These are phyloP conservation scores for Didymella keratinophila DNA, from an alignment of 2,329 filamentous ascomycete genomes.

Conservation along the genomic window DNA sequence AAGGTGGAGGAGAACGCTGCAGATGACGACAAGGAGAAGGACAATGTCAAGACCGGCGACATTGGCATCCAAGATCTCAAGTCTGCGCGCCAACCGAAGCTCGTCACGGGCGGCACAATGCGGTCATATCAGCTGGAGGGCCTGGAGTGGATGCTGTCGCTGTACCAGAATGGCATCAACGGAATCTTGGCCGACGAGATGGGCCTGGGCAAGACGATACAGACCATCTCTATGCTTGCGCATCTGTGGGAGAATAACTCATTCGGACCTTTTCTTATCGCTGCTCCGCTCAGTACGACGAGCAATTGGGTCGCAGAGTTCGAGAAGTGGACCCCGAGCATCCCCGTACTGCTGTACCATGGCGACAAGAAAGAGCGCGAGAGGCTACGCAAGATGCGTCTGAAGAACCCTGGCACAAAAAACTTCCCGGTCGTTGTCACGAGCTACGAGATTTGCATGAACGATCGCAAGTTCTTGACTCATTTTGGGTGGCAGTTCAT, in stretches of 20 bases:
- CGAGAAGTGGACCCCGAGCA: constrained; percentile 83
- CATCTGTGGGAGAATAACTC: constrained; percentile 85
- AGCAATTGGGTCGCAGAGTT: constrained; percentile 98
- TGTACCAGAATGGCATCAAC: constrained; percentile 89
- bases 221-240: constrained; percentile 87
- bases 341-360: constrained; percentile 91
- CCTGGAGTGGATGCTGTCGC: constrained; percentile 84
- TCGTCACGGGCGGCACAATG: constrained; percentile 89
- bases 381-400: constrained; percentile 73
- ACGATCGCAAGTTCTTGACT: constrained; percentile 81
- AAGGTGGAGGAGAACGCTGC: constrained; percentile 64
- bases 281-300: constrained; percentile 88
- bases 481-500: constrained; percentile 97
- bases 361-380: constrained; percentile 81
- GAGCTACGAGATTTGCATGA: constrained; percentile 94
- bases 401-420: constrained; percentile 72
- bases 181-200: constrained; percentile 94
- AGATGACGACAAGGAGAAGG: constrained; percentile 65
- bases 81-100: constrained; percentile 84
- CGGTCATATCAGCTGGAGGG: constrained; percentile 93
- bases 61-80: constrained; percentile 72
- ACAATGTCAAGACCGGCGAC: constrained; percentile 65
- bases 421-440: constrained; percentile 93
- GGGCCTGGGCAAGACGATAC: constrained; percentile 91
- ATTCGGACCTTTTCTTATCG: constrained; percentile 89